Evolutionary conservation across 2,329 filamentous ascomycete species (phyloP).

Genomic region (Exophiala sideris): DNA sequence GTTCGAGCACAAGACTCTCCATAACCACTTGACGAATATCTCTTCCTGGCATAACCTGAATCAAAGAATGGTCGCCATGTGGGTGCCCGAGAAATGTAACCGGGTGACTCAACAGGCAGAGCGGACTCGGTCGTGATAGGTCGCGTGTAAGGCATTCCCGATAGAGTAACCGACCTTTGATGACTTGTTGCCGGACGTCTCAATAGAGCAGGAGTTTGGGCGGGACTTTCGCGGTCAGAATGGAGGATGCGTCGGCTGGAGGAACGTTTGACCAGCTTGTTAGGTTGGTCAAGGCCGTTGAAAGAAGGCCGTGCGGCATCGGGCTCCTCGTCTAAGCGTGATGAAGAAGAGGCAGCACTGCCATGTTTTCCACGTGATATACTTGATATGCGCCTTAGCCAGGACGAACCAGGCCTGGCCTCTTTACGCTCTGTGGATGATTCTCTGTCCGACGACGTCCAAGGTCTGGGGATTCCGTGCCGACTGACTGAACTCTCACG

Average conservation of each 20-base stretch:
- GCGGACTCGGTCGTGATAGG: conserved; percentile 16
- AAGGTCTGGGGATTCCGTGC: conserved; percentile 22
- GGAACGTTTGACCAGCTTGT: conserved; percentile 62
- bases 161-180: conserved; percentile 55
- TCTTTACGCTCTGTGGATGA: conserved; percentile 22
- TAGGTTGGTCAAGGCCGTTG: conserved; percentile 42
- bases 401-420: conserved; percentile 21
- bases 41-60: conserved; percentile 37
- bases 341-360: conserved; percentile 32
- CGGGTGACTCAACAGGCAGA: conserved; percentile 6
- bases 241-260: conserved; percentile 51
- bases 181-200: conserved; percentile 62
- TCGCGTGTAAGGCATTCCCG: conserved; percentile 19
- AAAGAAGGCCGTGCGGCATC: conserved; percentile 11
- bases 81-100: conserved; percentile 11
- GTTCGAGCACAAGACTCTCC: conserved; percentile 17
- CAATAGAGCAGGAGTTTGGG: conserved; percentile 42
- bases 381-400: conserved; percentile 27
- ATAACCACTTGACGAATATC: conserved; percentile 34
- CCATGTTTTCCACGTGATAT: conserved; percentile 16
- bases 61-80: conserved; percentile 42
- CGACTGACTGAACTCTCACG: conserved; percentile 27
- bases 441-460: conserved; percentile 23
- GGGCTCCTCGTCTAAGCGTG: conserved; percentile 16
- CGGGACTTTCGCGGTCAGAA: conserved; percentile 38